These are phyloP conservation scores for Psilocybe subaeruginosa DNA, from an alignment of 768 basidiomycete species.

Conservation along the genomic window DNA sequence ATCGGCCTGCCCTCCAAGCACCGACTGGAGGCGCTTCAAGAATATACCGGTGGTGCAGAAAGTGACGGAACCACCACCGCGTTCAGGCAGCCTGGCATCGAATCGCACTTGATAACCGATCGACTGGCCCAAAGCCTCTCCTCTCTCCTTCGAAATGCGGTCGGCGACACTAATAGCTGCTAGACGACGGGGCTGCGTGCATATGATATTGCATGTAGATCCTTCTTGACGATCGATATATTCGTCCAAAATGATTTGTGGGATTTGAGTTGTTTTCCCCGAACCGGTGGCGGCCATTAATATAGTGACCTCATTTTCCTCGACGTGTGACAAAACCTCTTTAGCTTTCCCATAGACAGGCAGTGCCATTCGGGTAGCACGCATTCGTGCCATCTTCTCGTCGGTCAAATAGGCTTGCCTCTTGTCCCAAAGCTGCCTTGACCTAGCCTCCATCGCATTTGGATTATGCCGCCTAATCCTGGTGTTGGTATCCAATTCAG, in stretches of 20 bases:
- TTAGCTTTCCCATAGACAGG: constrained; percentile 76
- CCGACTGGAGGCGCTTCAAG: constrained; percentile 81
- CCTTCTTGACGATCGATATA: constrained; percentile 81
- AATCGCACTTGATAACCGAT: constrained; percentile 95
- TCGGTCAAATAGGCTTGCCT: constrained; percentile 63
- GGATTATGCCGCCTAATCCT: not conserved
- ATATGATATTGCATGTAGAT: constrained; percentile 84
- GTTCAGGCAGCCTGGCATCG: constrained; percentile 76
- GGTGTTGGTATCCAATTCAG: not conserved
- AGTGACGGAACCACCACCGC: constrained; percentile 83
- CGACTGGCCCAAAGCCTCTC: constrained; percentile 66
- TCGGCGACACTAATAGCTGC: constrained; percentile 92
- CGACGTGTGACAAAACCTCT: constrained; percentile 70
- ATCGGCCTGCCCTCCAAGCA: constrained; percentile 51
- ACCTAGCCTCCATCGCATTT: constrained; percentile 47
- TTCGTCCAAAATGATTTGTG: constrained; percentile 88
- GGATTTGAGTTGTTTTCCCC: constrained; percentile 94
- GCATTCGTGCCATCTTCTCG: constrained; percentile 65
- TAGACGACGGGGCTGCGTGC: constrained; percentile 90
- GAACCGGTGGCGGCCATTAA: constrained; percentile 91
- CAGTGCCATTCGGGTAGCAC: constrained; percentile 64
- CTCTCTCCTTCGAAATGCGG: constrained; percentile 89
- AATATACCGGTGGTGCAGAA: constrained; percentile 95
- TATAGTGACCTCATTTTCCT: constrained; percentile 81
- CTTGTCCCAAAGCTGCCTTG: constrained; percentile 53